Base-by-base conservation (phyloP, 176 grass and related monocot genomes). In the Ensete ventricosum region DNA sequence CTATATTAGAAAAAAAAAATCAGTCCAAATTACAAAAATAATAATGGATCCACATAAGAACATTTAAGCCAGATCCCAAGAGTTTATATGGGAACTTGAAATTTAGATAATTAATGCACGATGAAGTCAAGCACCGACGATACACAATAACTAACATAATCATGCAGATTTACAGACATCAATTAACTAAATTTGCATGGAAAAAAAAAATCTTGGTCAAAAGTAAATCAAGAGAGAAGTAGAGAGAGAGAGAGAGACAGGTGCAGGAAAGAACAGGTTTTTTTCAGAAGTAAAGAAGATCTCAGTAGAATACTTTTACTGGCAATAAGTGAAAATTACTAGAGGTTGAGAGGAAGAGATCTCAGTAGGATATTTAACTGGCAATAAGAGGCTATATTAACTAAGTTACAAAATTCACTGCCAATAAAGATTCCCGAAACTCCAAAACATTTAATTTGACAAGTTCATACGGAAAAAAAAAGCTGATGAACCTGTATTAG, bases 401-500 rank as follows among this genome's bases (percentile, higher is more conserved):
- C 13, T 7, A 14, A 62, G 13, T 14, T 17, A 62, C 13, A n/a
- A 62, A 60, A 62, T 19, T 62, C 17, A 62, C 17, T 19, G 20
- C 14, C 17, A 71, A 21, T 23, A 19, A 9, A 26, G 52, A 25
- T 8, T 20, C 23, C 16, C 6, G 29, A 26, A 55, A 34, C 2
- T 54, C 12, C 3, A 17, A 73, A 13, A 23, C 6, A 23, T 7
- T 19, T 25, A 52, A 63, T 49, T 72, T 66, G 64, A 65, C n/a
- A 84, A 69, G 71, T 52, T 57, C 48, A 26, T 29, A 1, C 5
- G 5, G 1, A 25, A 77, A 55, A 58, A 80, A 79, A 43, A 6
- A 6, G 4, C 6, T 43, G 8, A 79, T 8, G 70, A 64, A 94
- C 95, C 90, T 66, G 90, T 99, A 87, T 99, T 94, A 29, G 82